phyloP scores from a whole-genome alignment of 73 alveolate species.

The Paramecium octaurelia region DNA sequence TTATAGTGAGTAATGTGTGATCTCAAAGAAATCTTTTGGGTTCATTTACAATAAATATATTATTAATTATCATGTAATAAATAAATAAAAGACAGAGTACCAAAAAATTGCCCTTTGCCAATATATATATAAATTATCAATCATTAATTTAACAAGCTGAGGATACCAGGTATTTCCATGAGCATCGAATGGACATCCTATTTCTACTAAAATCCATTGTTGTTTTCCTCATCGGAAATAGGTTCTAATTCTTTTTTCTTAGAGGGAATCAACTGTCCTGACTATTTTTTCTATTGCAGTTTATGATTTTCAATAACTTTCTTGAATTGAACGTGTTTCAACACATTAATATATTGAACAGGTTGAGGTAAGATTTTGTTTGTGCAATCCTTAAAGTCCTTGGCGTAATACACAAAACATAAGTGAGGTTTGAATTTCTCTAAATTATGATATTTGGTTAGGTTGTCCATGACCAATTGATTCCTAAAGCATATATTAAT shows the following conservation, averaged over 20 bases:
- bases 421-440: constrained; percentile 42
- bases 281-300: background rate
- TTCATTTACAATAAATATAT: background rate
- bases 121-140: background rate
- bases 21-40: constrained; percentile 40
- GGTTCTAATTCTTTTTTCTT: background rate
- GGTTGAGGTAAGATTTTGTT: background rate
- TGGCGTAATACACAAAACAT: background rate
- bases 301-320: constrained; percentile 15
- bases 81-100: background rate
- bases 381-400: background rate
- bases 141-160: background rate
- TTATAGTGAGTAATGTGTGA: background rate
- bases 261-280: background rate
- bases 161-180: constrained; percentile 15
- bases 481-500: background rate
- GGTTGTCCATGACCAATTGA: background rate
- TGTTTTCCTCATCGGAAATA: constrained; percentile 30
- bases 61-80: background rate
- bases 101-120: background rate
- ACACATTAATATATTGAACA: background rate
- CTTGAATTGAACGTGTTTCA: background rate
- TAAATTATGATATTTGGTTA: background rate
- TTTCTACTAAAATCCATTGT: background rate
- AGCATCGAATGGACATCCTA: background rate